Conservation (phyloP, 2,329 filamentous ascomycete species). For the Fusarium floridanum region DNA sequence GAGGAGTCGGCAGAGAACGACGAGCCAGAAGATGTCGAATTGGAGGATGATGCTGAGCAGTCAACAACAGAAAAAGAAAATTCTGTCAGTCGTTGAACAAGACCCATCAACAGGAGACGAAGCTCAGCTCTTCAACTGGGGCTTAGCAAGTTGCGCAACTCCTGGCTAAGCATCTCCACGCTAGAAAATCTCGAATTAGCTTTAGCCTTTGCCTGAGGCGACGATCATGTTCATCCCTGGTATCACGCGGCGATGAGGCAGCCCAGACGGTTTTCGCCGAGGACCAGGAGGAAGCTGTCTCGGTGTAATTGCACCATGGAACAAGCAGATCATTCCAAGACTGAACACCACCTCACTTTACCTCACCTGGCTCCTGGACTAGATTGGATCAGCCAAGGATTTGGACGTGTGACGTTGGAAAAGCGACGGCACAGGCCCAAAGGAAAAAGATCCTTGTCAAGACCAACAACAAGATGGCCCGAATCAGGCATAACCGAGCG, state of each 20-base stretch:
- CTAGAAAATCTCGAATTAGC: slow-evolving; percentile 13
- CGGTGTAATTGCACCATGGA: slow-evolving; percentile 11
- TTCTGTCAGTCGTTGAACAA: not conserved
- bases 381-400: slow-evolving; percentile 33
- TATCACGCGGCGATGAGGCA: slow-evolving; percentile 19
- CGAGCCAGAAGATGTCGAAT: not conserved
- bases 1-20: not conserved
- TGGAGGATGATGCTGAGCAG: not conserved
- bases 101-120: slow-evolving; percentile 15
- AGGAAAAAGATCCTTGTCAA: not conserved
- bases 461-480: slow-evolving; percentile 22
- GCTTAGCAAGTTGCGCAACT: slow-evolving; percentile 37
- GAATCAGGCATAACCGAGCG: slow-evolving; percentile 41
- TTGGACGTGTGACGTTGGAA: slow-evolving; percentile 35
- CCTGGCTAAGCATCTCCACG: slow-evolving; percentile 29
- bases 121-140: slow-evolving; percentile 15
- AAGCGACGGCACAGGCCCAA: not conserved
- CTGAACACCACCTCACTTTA: not conserved
- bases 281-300: slow-evolving; percentile 6
- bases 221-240: slow-evolving; percentile 30
- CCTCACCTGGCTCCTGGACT: slow-evolving; percentile 7
- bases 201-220: slow-evolving; percentile 21
- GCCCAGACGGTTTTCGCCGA: slow-evolving; percentile 5
- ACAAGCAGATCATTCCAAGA: slow-evolving; percentile 24
- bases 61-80: not conserved